Conservation (phyloP, 768 basidiomycete genomes). For the Mycena alexandri region DNA sequence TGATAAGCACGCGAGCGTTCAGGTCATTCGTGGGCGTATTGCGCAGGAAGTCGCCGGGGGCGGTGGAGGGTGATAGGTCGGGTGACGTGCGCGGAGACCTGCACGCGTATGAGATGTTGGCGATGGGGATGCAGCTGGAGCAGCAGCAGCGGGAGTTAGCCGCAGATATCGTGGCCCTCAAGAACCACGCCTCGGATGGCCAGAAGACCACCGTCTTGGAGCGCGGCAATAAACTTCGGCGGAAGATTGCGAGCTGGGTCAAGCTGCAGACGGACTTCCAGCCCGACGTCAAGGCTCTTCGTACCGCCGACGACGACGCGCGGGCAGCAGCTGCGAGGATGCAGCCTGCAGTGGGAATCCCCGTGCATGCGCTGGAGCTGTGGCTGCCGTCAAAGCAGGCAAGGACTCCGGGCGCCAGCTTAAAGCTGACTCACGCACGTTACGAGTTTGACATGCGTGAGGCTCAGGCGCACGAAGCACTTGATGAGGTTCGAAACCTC, state of each 20-base stretch:
- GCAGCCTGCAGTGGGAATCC: neutral
- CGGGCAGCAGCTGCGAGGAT: neutral
- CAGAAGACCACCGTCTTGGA: conserved; percentile 37
- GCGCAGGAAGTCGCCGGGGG: too few relatives aligned
- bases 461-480: conserved; percentile 43
- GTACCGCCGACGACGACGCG: neutral
- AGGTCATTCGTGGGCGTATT: too few relatives aligned
- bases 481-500: conserved; percentile 37
- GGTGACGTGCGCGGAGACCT: neutral
- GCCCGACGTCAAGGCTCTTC: neutral
- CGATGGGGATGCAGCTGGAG: conserved; percentile 16
- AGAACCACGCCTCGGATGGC: conserved; percentile 20
- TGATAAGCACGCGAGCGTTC: neutral
- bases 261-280: neutral
- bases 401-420: neutral
- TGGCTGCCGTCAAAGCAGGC: conserved; percentile 44
- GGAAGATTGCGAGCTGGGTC: conserved; percentile 4
- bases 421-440: conserved; percentile 16
- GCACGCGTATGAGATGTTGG: conserved; percentile 1
- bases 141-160: conserved; percentile 2
- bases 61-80: too few relatives aligned
- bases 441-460: conserved; percentile 41
- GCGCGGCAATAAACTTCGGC: conserved; percentile 1
- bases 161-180: too few relatives aligned
- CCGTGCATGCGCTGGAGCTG: conserved; percentile 18